Percentiles rank a stretch among this genome's conserved stretches.
phyloP scores from a whole-genome alignment of 225 moss, liverwort and hornwort species.

The Sphagnum tenellum region DNA sequence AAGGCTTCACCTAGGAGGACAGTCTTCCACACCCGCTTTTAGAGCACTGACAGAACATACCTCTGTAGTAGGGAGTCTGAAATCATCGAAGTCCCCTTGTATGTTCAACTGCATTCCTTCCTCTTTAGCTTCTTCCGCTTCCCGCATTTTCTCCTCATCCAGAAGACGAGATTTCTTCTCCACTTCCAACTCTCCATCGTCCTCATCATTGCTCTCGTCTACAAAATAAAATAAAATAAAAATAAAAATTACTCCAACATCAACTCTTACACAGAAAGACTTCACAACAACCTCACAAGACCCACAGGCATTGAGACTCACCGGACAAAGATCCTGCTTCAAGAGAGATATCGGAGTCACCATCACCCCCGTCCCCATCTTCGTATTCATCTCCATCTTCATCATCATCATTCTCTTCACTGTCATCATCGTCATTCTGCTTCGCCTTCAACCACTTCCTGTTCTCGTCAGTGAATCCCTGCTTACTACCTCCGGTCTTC shows the following conservation, averaged over 20 bases:
- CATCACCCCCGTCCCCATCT: slow-evolving; percentile 23
- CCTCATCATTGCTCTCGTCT: slow-evolving; percentile 13
- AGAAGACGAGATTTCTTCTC: slow-evolving; percentile 80
- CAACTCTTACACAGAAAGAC: neutral
- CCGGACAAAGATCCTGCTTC: slow-evolving; percentile 9
- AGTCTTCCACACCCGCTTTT: too few species aligned
- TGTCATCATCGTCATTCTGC: slow-evolving; percentile 28
- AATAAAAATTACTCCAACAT: neutral
- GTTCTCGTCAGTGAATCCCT: slow-evolving; percentile 62
- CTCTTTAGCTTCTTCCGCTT: slow-evolving; percentile 69
- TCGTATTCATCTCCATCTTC: slow-evolving; percentile 12
- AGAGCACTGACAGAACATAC: slow-evolving; percentile 15
- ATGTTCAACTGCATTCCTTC: slow-evolving; percentile 97
- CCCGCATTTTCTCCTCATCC: slow-evolving; percentile 58
- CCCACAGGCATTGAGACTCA: neutral
- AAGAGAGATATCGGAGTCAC: slow-evolving; percentile 9
- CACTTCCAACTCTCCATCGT: slow-evolving; percentile 78
- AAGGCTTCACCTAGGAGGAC: too few species aligned
- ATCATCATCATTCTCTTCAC: slow-evolving; percentile 43
- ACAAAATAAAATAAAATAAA: neutral
- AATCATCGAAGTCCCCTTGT: slow-evolving; percentile 81
- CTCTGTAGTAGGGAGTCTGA: slow-evolving; percentile 65
- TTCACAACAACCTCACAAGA: neutral
- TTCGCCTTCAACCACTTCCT: slow-evolving; percentile 63
- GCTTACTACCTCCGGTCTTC: slow-evolving; percentile 11